Percentiles rank a stretch among this genome's conserved stretches.
phyloP scores from a whole-genome alignment of 108 stramenopile genomes.

The Stephanodiscus triporus region DNA sequence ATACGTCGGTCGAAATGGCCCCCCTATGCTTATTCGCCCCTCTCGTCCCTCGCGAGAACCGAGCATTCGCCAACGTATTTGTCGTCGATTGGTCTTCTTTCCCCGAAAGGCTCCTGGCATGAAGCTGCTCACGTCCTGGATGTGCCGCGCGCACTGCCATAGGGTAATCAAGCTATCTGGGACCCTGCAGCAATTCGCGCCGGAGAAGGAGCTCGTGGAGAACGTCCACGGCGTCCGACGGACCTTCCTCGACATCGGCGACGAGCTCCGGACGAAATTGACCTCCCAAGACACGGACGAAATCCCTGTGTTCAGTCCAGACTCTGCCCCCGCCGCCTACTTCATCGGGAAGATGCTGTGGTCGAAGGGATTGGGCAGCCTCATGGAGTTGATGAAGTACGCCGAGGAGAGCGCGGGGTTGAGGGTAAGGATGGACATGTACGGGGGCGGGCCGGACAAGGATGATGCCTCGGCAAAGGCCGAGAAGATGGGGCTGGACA shows the following conservation, averaged over 20 bases:
- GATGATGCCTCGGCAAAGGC: constrained; percentile 67
- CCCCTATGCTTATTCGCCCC: no score
- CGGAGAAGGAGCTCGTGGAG: constrained; percentile 85
- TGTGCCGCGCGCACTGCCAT: constrained; percentile 91
- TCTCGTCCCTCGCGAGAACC: no score
- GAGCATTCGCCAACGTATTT: no score
- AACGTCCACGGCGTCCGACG: constrained; percentile 92
- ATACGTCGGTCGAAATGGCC: no score
- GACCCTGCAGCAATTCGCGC: constrained; percentile 74
- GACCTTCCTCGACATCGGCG: constrained; percentile 67
- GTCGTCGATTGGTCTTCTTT: background rate
- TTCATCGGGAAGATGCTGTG: constrained; percentile 93
- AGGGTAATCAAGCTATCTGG: constrained; percentile 84
- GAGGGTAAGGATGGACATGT: constrained; percentile 78
- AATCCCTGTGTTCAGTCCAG: constrained; percentile 64
- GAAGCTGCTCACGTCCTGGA: constrained; percentile 66
- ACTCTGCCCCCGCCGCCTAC: constrained; percentile 67
- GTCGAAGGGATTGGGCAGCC: constrained; percentile 84
- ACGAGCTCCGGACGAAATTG: constrained; percentile 37
- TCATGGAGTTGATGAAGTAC: constrained; percentile 86
- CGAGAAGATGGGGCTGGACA: constrained; percentile 60
- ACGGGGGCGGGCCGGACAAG: constrained; percentile 82
- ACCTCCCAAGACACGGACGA: constrained; percentile 9
- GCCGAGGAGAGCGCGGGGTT: constrained; percentile 73
- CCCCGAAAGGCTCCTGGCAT: constrained; percentile 72